phyloP scores from a whole-genome alignment of 1,284 basidiomycete species.

The Pseudozyma sp. region DNA sequence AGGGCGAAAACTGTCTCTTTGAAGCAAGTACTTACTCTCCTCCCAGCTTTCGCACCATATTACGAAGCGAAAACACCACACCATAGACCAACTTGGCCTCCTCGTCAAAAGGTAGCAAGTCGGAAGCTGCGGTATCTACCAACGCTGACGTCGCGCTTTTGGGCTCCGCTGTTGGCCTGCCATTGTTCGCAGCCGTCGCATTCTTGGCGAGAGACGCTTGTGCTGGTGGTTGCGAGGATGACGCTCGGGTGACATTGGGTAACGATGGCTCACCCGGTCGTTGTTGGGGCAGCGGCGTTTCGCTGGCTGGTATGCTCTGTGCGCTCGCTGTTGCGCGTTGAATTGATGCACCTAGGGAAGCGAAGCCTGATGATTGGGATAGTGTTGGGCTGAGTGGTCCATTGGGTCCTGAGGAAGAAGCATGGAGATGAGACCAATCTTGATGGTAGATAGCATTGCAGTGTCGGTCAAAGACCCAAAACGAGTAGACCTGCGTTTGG shows the following conservation, averaged over 20 bases:
- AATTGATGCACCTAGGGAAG: conserved; percentile 56
- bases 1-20: too few species aligned
- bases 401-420: conserved; percentile 8
- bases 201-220: neutral
- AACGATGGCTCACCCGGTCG: conserved; percentile 40
- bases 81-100: conserved; percentile 98
- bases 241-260: conserved; percentile 39
- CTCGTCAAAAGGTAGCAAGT: conserved; percentile 83
- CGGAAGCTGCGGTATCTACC: conserved; percentile 21
- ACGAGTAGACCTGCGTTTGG: conserved; percentile 56
- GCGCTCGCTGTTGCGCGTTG: conserved; percentile 46
- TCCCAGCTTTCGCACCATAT: conserved; percentile 90
- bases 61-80: conserved; percentile 88
- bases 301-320: conserved; percentile 7
- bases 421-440: conserved; percentile 64
- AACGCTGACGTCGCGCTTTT: conserved; percentile 7
- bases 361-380: conserved; percentile 46
- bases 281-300: conserved; percentile 18
- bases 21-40: conserved; percentile 43
- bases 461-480: conserved; percentile 67
- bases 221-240: conserved; percentile 1
- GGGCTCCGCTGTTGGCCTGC: conserved; percentile 7
- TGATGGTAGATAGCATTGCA: conserved; percentile 66
- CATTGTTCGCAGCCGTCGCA: conserved; percentile 2
- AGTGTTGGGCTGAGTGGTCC: conserved; percentile 29